These are phyloP conservation scores for Exophiala sideris DNA, from an alignment of 2,329 filamentous ascomycete species.

Conservation along the genomic window DNA sequence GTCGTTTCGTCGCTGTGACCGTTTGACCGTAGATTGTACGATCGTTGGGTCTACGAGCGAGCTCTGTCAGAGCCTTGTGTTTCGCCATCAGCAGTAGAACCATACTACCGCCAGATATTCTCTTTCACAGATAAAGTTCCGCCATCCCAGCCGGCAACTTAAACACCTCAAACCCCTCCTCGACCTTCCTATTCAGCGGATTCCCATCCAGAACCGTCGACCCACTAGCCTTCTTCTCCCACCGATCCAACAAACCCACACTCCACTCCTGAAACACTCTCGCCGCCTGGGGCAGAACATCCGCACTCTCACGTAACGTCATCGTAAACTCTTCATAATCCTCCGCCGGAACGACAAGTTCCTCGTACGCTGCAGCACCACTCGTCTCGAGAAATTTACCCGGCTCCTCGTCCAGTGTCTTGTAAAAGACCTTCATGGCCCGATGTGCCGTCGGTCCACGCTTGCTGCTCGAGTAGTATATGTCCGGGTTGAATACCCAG, in stretches of 20 bases:
- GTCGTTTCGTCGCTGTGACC: too few relatives aligned
- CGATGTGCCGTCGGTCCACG: conserved; percentile 37
- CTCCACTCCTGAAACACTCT: conserved; percentile 54
- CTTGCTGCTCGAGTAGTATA: conserved; percentile 52
- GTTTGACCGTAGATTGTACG: too few relatives aligned
- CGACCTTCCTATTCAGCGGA: conserved; percentile 25
- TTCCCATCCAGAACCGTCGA: conserved; percentile 26
- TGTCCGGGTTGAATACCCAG: conserved; percentile 61
- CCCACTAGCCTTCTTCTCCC: conserved; percentile 30
- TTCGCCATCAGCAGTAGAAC: too few relatives aligned
- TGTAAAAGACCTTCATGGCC: conserved; percentile 59
- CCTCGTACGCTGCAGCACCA: conserved; percentile 44
- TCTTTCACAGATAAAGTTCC: conserved; percentile 17
- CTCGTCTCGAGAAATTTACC: conserved; percentile 37
- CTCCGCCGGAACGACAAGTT: conserved; percentile 40
- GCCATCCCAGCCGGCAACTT: conserved; percentile 21
- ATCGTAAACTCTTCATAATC: conserved; percentile 23
- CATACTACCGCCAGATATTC: too few relatives aligned
- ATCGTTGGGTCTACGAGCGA: too few relatives aligned
- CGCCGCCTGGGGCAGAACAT: conserved; percentile 48
- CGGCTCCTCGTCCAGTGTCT: conserved; percentile 36
- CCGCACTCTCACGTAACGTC: conserved; percentile 42
- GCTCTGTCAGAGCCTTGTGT: too few relatives aligned
- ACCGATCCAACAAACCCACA: conserved; percentile 52
- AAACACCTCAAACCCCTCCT: conserved; percentile 22